A percentile compares a stretch with the other conserved stretches of the same genome.
Evolutionary conservation across 129 eudicot species (phyloP).

Genomic region (Chrysanthemum lavandulifolium): DNA sequence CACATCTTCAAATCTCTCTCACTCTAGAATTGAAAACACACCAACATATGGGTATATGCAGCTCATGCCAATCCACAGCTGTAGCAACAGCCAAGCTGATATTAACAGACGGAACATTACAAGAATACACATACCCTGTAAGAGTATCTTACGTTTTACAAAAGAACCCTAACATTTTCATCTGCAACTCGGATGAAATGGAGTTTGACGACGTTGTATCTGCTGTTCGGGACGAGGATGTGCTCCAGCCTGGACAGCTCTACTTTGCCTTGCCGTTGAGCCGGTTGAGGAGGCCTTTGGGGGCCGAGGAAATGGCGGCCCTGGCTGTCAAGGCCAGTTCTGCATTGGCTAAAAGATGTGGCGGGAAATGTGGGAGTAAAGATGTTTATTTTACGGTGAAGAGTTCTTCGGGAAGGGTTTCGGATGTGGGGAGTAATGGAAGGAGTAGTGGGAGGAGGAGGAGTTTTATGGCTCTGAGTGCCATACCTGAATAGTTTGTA

Average conservation of each 20-base stretch:
- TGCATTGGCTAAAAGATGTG: constrained; percentile 63
- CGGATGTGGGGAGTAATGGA: constrained; percentile 33
- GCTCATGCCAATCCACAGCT: constrained; percentile 63
- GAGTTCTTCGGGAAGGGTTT: constrained; percentile 34
- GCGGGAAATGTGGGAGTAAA: constrained; percentile 52
- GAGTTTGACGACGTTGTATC: constrained; percentile 71
- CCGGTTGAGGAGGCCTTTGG: constrained; percentile 46
- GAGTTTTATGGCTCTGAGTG: constrained; percentile 47
- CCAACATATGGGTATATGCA: constrained; percentile 67
- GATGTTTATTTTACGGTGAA: constrained; percentile 16
- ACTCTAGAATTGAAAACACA: neutral
- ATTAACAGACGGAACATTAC: constrained; percentile 59
- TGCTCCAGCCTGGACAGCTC: constrained; percentile 62
- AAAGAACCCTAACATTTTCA: constrained; percentile 51
- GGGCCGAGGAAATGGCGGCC: constrained; percentile 92
- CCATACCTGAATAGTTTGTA: constrained; percentile 58
- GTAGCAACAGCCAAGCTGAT: constrained; percentile 73
- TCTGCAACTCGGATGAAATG: constrained; percentile 86
- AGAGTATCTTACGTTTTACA: constrained; percentile 59
- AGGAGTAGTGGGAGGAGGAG: constrained; percentile 37
- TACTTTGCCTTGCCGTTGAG: constrained; percentile 68
- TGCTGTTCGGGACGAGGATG: constrained; percentile 57
- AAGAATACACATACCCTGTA: constrained; percentile 68
- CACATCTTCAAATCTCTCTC: constrained; percentile 16
- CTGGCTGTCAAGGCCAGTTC: constrained; percentile 84